Base-by-base conservation (phyloP, 2,329 filamentous ascomycete genomes). In the Rasamsonia emersonii region DNA sequence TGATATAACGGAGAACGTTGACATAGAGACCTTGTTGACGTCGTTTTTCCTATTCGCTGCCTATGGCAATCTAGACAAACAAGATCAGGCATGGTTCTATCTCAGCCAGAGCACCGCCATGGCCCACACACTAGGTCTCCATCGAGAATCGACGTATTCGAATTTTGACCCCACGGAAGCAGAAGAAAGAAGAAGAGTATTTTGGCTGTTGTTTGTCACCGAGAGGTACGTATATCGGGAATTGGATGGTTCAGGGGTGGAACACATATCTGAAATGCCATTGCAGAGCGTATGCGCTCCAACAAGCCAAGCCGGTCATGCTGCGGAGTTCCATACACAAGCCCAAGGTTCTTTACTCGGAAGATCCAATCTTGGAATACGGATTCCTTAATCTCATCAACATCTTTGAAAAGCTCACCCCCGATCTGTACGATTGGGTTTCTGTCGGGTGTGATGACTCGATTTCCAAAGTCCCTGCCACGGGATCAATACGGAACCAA, bases 41-140 rank as follows among this genome's bases (percentile, higher is more conserved):
- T 86, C 79, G 33, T 86, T 83, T 56, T 86, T 89, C 53, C 54
- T 89, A 16, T 86, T 84, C 46, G 79, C 74, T 21, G 79, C 78
- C 36, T 75, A 80, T 52, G 79, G 81, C 39, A 79, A 75, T 21
- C 62, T 84, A 28, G 80, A 86, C 40, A 68, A 78, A 52, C 80
- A 86, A 52, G 77, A 82, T 40, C 77, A 78, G 53, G 82, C 82
- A 1, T 89, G 83, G 82, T 86, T 78, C 50, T 77, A 85, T 51
- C 64, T 89, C 7, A 76, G 82, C 16, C 83, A 91, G 56, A 80
- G 81, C 4, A 79, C 77, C 2, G 86, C 82, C 4, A 66, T 89
- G 55, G 57, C 56, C 4, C 61, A 64, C 31, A 56, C 58, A 1
- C 45, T 67, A 18, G 54, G 54, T 0, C 49, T 67, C 27, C 58